These are phyloP conservation scores for Penicillium sp. DNA, from an alignment of 2,329 filamentous ascomycete genomes.

Conservation along the genomic window DNA sequence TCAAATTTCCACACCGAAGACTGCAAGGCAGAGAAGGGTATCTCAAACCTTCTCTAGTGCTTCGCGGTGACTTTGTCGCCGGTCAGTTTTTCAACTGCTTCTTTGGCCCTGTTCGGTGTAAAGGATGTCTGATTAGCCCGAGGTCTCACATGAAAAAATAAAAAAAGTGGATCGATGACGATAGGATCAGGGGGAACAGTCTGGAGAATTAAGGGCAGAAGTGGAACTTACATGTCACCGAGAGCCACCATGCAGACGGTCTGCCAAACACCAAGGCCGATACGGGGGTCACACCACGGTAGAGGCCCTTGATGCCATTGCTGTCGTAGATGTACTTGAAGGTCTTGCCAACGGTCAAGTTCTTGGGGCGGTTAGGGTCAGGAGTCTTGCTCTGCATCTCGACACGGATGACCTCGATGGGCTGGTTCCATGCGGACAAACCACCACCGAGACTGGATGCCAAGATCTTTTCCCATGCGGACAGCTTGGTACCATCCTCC, in stretches of 20 bases:
- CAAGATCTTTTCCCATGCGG: conserved; percentile 78
- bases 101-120: conserved; percentile 54
- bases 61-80: conserved; percentile 62
- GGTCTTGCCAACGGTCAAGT: conserved; percentile 89
- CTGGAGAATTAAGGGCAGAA: not conserved
- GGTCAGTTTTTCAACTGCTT: conserved; percentile 62
- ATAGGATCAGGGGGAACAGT: not conserved
- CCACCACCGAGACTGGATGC: conserved; percentile 87
- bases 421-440: conserved; percentile 97
- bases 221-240: conserved; percentile 77
- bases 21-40: conserved; percentile 35
- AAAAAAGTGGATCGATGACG: not conserved
- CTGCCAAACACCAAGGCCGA: conserved; percentile 96
- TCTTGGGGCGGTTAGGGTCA: conserved; percentile 97
- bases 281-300: conserved; percentile 89
- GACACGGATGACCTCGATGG: conserved; percentile 98
- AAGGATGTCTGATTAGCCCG: conserved; percentile 29
- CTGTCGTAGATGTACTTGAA: conserved; percentile 80
- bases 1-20: conserved; percentile 7
- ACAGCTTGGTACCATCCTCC: conserved; percentile 72
- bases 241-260: conserved; percentile 99
- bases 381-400: conserved; percentile 99
- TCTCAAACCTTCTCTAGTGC: conserved; percentile 52
- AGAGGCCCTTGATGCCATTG: conserved; percentile 87
- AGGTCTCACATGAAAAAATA: conserved; percentile 27